A percentile compares a stretch with the other conserved stretches of the same genome.
Evolutionary conservation across 2,329 filamentous ascomycete genomes (phyloP).

Genomic region (Paecilomyces variotii): DNA sequence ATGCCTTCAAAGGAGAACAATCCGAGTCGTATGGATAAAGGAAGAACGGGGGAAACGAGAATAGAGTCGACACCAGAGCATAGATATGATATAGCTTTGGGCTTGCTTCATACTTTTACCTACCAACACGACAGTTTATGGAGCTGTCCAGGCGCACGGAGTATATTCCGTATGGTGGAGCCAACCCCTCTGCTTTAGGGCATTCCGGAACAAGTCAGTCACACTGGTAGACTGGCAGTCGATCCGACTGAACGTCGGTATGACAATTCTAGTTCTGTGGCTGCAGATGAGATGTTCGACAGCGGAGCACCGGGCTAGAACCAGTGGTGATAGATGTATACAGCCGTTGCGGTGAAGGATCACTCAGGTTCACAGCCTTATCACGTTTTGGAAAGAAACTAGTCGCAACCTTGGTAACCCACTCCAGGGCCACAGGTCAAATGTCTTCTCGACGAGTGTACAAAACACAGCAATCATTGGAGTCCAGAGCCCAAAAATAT

Average conservation of each 20-base stretch:
- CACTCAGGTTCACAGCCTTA: background rate
- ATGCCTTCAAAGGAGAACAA: conserved; percentile 2
- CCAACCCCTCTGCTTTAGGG: background rate
- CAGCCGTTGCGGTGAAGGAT: background rate
- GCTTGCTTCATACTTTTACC: background rate
- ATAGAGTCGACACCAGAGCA: background rate
- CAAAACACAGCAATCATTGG: background rate
- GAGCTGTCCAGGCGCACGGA: background rate
- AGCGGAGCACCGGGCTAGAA: background rate
- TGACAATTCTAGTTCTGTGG: background rate
- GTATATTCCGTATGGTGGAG: background rate
- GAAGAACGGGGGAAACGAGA: background rate
- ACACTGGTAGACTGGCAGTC: background rate
- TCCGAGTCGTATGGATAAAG: background rate
- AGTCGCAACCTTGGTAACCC: background rate
- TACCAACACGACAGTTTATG: background rate
- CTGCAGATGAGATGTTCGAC: background rate
- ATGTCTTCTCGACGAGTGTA: background rate
- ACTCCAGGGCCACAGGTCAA: background rate
- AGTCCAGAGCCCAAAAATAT: background rate
- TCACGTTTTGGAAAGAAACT: background rate
- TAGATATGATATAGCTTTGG: background rate
- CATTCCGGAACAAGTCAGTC: background rate
- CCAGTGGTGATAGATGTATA: background rate
- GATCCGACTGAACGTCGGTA: background rate